Conservation (phyloP, 371 early-diverging fungal species). For the Saksenaea vasiformis region DNA sequence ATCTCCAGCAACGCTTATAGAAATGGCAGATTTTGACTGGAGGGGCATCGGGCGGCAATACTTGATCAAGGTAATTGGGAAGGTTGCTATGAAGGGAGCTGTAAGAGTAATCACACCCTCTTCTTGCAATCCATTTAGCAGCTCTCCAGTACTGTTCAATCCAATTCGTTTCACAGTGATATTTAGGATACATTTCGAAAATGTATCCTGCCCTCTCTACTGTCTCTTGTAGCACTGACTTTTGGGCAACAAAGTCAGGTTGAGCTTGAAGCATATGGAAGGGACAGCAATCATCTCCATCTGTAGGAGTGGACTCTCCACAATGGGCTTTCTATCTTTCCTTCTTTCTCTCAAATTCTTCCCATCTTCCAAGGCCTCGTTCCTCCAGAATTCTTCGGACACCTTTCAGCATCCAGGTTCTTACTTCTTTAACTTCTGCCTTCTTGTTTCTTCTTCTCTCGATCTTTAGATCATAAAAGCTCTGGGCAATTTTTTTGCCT, state of each 20-base stretch:
- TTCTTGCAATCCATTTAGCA: background rate
- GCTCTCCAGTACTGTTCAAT: slow-evolving; percentile 10
- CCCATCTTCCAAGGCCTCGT: background rate
- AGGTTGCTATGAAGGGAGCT: background rate
- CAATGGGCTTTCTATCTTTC: background rate
- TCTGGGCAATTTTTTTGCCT: background rate
- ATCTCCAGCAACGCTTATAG: slow-evolving; percentile 7
- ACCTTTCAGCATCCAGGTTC: slow-evolving; percentile 1
- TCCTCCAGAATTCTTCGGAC: slow-evolving; percentile 3
- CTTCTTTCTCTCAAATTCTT: slow-evolving; percentile 4
- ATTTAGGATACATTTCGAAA: slow-evolving; percentile 12
- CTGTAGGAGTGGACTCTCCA: background rate
- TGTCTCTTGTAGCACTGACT: slow-evolving; percentile 7
- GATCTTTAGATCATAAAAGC: background rate
- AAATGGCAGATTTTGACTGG: background rate
- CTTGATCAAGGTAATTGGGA: background rate
- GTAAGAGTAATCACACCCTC: background rate
- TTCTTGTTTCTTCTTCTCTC: background rate
- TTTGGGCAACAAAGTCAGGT: slow-evolving; percentile 15
- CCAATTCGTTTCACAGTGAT: slow-evolving; percentile 18
- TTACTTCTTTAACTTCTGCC: background rate
- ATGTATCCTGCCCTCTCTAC: slow-evolving; percentile 7
- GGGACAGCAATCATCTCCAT: slow-evolving; percentile 6
- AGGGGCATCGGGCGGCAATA: background rate
- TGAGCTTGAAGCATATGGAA: slow-evolving; percentile 9